phyloP scores from a whole-genome alignment of 306 rosid species.

The Citrullus amarus region DNA sequence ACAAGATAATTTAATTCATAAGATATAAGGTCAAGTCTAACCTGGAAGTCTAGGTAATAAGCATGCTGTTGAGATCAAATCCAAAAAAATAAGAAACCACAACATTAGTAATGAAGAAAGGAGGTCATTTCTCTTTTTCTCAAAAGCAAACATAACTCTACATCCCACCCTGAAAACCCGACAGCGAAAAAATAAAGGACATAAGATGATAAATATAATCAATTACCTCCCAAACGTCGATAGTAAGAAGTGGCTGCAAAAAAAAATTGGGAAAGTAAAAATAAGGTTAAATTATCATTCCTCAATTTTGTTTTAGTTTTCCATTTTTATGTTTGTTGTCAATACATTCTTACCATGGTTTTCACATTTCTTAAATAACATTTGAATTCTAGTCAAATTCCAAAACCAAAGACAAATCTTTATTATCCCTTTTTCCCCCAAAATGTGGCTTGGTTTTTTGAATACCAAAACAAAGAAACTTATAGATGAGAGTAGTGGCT shows the following conservation, averaged over 20 bases:
- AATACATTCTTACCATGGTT: too few species aligned
- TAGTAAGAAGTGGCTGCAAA: conserved; percentile 78
- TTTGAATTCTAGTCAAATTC: too few species aligned
- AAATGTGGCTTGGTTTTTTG: too few species aligned
- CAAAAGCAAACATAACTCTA: background rate
- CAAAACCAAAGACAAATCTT: too few species aligned
- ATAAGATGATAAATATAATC: background rate
- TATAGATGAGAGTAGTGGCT: too few species aligned
- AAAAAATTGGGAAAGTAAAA: background rate
- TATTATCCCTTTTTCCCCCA: too few species aligned
- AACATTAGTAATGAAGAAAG: background rate
- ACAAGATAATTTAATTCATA: background rate
- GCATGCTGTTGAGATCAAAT: conserved; percentile 58
- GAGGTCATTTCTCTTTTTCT: background rate
- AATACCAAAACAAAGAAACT: too few species aligned
- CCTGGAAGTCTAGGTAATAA: conserved; percentile 84
- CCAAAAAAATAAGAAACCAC: background rate
- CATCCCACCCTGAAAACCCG: background rate
- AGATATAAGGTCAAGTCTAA: conserved; percentile 25
- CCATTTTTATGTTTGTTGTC: too few species aligned
- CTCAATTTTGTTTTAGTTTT: too few species aligned
- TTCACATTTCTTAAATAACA: too few species aligned
- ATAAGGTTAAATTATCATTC: background rate
- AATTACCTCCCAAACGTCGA: conserved; percentile 92
- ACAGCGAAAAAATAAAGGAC: background rate